These are phyloP conservation scores for Mortierella sp. DNA, from an alignment of 371 early-diverging fungal genomes.

Conservation along the genomic window DNA sequence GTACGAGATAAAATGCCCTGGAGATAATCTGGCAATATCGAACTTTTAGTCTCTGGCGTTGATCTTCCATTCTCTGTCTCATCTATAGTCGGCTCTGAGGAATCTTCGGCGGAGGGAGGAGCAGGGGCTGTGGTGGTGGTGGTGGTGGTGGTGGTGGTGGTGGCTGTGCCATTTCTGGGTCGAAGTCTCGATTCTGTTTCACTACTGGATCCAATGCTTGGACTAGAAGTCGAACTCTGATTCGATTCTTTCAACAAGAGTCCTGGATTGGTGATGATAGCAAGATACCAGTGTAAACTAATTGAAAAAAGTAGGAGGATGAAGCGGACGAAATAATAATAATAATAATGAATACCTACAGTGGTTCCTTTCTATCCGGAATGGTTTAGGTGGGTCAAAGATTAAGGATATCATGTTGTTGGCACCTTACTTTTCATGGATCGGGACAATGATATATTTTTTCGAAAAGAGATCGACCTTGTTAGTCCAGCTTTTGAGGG, in stretches of 20 bases:
- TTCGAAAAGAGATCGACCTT: constrained; percentile 72
- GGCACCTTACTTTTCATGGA: constrained; percentile 67
- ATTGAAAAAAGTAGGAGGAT: not conserved
- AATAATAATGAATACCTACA: too few species aligned
- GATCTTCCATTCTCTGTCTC: too few species aligned
- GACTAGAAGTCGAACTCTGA: not conserved
- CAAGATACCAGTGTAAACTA: constrained; percentile 75
- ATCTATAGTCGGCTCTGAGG: too few species aligned
- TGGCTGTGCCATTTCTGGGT: too few species aligned
- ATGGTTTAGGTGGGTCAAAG: not conserved
- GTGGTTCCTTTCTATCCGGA: not conserved
- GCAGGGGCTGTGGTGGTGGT: too few species aligned
- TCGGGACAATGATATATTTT: constrained; percentile 68
- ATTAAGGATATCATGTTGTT: not conserved
- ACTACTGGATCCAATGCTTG: not conserved
- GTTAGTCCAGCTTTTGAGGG: constrained; percentile 71
- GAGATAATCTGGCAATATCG: too few species aligned
- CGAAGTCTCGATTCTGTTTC: not conserved
- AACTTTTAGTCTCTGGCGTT: too few species aligned
- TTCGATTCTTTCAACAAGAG: constrained; percentile 12
- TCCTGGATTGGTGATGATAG: constrained; percentile 66
- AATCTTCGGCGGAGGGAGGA: too few species aligned
- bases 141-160: too few species aligned
- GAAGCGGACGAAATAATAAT: not conserved
- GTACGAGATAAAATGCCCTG: too few species aligned